Evolutionary conservation across 2,329 filamentous ascomycete genomes (phyloP).

Genomic region (Aplosporella prunicola): DNA sequence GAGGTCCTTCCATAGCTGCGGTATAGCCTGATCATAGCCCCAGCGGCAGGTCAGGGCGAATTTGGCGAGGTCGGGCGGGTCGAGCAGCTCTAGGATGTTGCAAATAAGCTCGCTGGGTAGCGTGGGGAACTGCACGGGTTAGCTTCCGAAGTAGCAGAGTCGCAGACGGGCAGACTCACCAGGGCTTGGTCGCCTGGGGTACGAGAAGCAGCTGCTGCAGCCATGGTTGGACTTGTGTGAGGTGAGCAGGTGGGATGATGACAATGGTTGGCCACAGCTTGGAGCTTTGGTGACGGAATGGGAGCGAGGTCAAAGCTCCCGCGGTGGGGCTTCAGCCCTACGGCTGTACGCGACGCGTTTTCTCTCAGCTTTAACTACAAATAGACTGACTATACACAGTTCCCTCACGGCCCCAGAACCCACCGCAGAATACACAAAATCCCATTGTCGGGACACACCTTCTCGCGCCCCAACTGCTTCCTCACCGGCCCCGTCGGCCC

Average conservation of each 20-base stretch:
- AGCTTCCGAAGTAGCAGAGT: background rate
- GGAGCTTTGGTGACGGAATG: no score
- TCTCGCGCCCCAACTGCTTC: constrained; percentile 47
- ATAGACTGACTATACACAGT: no score
- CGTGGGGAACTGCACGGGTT: background rate
- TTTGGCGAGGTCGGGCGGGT: constrained; percentile 20
- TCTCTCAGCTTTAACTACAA: no score
- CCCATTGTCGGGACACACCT: constrained; percentile 48
- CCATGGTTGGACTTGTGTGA: no score
- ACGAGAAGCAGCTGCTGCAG: no score
- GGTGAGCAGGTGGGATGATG: no score
- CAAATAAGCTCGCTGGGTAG: constrained; percentile 33
- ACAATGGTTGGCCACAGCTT: no score
- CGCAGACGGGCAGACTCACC: no score
- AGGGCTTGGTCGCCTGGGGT: no score
- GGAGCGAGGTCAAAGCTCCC: no score
- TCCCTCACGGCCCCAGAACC: constrained; percentile 26
- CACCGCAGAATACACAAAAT: constrained; percentile 36
- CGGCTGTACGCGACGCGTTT: no score
- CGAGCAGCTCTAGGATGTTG: constrained; percentile 28
- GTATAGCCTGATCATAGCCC: constrained; percentile 27
- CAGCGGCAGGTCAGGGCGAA: constrained; percentile 27
- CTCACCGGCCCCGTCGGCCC: constrained; percentile 54
- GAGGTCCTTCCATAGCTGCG: constrained; percentile 33
- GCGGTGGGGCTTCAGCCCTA: no score